Base-by-base conservation (phyloP, 2,329 filamentous ascomycete genomes). In the Calonectria multiphialidica region DNA sequence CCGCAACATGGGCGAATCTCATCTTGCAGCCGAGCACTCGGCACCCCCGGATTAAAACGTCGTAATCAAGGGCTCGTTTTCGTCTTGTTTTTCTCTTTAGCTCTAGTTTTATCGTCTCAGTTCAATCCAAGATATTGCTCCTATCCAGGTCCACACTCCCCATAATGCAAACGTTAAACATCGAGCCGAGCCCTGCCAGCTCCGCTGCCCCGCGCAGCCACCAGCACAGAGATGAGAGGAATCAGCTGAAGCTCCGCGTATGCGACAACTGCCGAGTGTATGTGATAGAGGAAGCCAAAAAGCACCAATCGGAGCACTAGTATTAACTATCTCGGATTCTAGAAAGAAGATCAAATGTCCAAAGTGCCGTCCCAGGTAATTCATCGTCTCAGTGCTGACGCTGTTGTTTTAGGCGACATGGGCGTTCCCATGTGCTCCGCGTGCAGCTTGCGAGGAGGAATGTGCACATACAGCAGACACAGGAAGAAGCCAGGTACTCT, bases 221-320 rank as follows among this genome's bases (percentile, higher is more conserved):
- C 21, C 53, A 16, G 21, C 53, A n/a, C 30, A 37, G 21, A 21
- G 50, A 57, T 15, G 30, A 57, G 18, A 35, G 18, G 15, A 37
- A 18, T 21, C 50, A 25, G 1, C 15, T 25, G 5, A 57, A 57
- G 21, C 33, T 57, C 2, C 53, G 53, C 3, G 53, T 57, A 5
- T 57, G 53, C 21, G 53, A 57, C 33, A 40, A 40, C 33, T 57
- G 53, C 53, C 33, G 53, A 57, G 33, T 57, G 53, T 57, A 57
- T 6, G 53, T 57, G 33, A 10, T n/a, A 2, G 2, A 10, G 53
- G 2, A 16, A 8, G 25, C 5, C 18, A 12, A 9, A 15, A 21
- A 16, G n/a, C 6, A 15, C 21, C 10, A 57, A 57, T 23, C n/a
- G 5, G 4, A 8, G 40, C 15, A 2, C 5, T 18, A 9, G n/a